Evolutionary conservation across 2,329 filamentous ascomycete species (phyloP).

Genomic region (Aspergillus sp.): DNA sequence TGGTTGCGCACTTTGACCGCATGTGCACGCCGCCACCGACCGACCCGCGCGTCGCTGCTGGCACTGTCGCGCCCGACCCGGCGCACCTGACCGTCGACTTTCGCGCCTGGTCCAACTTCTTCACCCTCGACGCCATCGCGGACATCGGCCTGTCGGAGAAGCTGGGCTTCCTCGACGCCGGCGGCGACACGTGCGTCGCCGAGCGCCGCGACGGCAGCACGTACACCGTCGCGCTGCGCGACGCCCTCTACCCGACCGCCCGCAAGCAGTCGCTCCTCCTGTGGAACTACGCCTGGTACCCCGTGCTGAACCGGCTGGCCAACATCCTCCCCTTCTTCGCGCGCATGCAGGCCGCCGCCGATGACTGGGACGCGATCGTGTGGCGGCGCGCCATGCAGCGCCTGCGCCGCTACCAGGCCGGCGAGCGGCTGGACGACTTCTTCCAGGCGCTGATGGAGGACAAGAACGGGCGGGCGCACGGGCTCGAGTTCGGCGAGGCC

Average conservation of each 20-base stretch:
- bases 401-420: constrained; percentile 36
- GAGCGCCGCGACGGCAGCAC: constrained; percentile 47
- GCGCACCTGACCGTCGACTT: constrained; percentile 46
- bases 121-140: constrained; percentile 57
- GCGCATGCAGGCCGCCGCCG: constrained; percentile 45
- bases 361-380: constrained; percentile 43
- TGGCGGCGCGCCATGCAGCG: constrained; percentile 42
- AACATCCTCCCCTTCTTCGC: constrained; percentile 46
- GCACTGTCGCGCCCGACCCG: constrained; percentile 17
- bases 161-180: constrained; percentile 53
- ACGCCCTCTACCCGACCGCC: constrained; percentile 50
- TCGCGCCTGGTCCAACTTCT: constrained; percentile 55
- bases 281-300: constrained; percentile 48
- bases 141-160: constrained; percentile 55
- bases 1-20: constrained; percentile 49
- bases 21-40: constrained; percentile 25
- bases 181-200: constrained; percentile 46
- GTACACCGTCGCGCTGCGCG: constrained; percentile 49
- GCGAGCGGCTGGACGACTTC: constrained; percentile 60
- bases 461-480: constrained; percentile 44
- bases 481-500: constrained; percentile 59
- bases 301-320: constrained; percentile 46
- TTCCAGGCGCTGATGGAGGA: constrained; percentile 57
- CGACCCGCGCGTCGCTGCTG: constrained; percentile 33
- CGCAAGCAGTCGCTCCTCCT: constrained; percentile 51